These are phyloP conservation scores for Cadophora sp. DNA, from an alignment of 2,329 filamentous ascomycete genomes.

Conservation along the genomic window DNA sequence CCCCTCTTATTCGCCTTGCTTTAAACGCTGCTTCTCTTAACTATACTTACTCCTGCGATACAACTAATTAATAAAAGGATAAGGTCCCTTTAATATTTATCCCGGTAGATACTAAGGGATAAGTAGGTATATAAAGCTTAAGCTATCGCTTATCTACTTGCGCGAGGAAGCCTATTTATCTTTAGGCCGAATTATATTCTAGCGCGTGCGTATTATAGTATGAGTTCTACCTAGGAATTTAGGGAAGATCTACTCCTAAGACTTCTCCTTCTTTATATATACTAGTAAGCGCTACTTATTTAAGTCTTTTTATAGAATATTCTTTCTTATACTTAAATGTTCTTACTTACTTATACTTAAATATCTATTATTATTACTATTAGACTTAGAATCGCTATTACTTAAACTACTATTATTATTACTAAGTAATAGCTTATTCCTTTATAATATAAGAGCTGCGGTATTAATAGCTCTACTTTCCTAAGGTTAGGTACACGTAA, in stretches of 20 bases:
- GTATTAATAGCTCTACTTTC: constrained; percentile 29
- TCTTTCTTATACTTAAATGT: background rate
- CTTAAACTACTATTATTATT: constrained; percentile 3
- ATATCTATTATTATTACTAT: constrained; percentile 8
- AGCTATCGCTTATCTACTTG: too few relatives aligned
- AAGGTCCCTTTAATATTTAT: too few relatives aligned
- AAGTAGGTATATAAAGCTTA: too few relatives aligned
- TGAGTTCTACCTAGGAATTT: constrained; percentile 20
- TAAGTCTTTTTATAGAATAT: constrained; percentile 21
- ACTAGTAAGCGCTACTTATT: background rate
- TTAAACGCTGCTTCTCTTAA: too few relatives aligned
- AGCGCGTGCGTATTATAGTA: constrained; percentile 17
- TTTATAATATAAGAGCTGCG: constrained; percentile 24
- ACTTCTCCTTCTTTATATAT: constrained; percentile 24
- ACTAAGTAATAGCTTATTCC: constrained; percentile 28
- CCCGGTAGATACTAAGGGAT: too few relatives aligned
- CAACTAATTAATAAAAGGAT: too few relatives aligned
- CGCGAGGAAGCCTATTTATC: constrained; percentile 17
- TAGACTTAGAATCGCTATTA: background rate
- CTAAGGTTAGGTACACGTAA: constrained; percentile 22
- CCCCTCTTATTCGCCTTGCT: too few relatives aligned
- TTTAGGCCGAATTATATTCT: constrained; percentile 9
- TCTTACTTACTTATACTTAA: constrained; percentile 19
- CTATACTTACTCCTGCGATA: too few relatives aligned
- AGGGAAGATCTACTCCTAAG: constrained; percentile 30